Evolutionary conservation across 2,329 filamentous ascomycete species (phyloP), one percentile per base, ranked within the genome.

Genomic region (Aspergillus sp.): DNA sequence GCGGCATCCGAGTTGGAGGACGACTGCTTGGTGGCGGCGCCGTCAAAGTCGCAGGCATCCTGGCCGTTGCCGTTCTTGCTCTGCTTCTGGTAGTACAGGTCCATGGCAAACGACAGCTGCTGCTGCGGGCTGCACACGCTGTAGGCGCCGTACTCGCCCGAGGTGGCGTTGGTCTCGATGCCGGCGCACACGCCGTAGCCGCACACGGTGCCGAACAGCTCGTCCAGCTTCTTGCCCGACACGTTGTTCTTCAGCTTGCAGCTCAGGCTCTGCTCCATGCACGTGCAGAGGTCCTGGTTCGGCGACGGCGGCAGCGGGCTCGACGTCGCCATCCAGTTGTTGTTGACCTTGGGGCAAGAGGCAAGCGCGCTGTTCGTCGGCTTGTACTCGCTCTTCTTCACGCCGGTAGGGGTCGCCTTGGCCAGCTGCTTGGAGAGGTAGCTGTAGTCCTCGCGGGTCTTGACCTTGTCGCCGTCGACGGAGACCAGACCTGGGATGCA

Each of bases 251-350:
- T 77, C 54, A 89, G 83, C 25, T 81, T 80, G 76, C 93, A 97
- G 51, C 76, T 75, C 49, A 95, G 76, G 45, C 83, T 84, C 55
- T 83, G 78, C 69, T 82, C 81, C 88, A 96, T 96, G 82, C 94
- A 97, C 50, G 79, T 73, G 80, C 94, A 97, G 47, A 95, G 84
- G 45, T 83, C 67, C 52, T 82, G 66, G 75, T 97, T 90, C 57
- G 91, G 91, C 5, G 82, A 83, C 10, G 92, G 92, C 17, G 93
- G 93, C 17, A 97, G 88, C 52, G 76, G 78, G 40, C 80, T 78
- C 5, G 59, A 50, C 56, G 81, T 79, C 45, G 89, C 87, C 60
- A 80, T 76, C 92, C 93, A 97, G 65, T 74, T 77, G 38, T 72
- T 62, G 62, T 73, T 76, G 50, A 85, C 74, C 6, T 76, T 76